These are phyloP conservation scores for Arthonia radiata DNA, from an alignment of 495 filamentous ascomycete genomes.

Conservation along the genomic window DNA sequence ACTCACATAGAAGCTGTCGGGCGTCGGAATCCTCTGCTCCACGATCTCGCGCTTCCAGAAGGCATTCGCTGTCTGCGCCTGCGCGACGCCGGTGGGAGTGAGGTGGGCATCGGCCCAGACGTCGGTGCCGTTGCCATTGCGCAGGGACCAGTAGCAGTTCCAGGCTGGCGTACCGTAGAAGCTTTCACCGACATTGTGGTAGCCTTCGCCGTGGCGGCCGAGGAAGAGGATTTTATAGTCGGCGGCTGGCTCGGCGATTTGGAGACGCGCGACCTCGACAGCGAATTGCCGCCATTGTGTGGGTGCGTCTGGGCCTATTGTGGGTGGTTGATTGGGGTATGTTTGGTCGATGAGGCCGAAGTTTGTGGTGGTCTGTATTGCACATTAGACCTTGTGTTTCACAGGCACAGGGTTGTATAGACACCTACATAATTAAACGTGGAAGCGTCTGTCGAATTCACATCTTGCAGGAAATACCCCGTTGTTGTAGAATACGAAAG, in stretches of 20 bases:
- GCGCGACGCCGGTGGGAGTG: constrained; percentile 28
- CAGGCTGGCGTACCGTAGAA: constrained; percentile 44
- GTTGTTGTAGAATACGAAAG: constrained; percentile 41
- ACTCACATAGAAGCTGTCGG: constrained; percentile 40
- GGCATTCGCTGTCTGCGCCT: constrained; percentile 33
- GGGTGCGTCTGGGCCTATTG: constrained; percentile 10
- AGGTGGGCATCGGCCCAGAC: constrained; percentile 50
- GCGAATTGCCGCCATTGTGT: constrained; percentile 47
- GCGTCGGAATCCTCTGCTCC: constrained; percentile 30
- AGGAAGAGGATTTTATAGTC: constrained; percentile 46
- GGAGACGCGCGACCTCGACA: constrained; percentile 30
- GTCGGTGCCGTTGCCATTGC: constrained; percentile 37
- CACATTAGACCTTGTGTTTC: neutral
- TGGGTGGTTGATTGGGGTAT: constrained; percentile 23
- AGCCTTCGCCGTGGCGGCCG: constrained; percentile 47
- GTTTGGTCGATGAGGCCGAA: constrained; percentile 39
- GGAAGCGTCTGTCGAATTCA: constrained; percentile 29
- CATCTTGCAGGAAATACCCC: constrained; percentile 50
- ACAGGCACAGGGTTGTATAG: constrained; percentile 1
- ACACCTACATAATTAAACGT: constrained; percentile 39
- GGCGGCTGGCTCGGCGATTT: constrained; percentile 18
- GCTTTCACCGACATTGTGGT: constrained; percentile 36
- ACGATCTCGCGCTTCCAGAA: constrained; percentile 36
- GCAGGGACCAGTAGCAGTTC: constrained; percentile 54
- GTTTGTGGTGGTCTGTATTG: constrained; percentile 27